phyloP scores from a whole-genome alignment of 495 filamentous ascomycete species.

The Achaetomiella virescens region DNA sequence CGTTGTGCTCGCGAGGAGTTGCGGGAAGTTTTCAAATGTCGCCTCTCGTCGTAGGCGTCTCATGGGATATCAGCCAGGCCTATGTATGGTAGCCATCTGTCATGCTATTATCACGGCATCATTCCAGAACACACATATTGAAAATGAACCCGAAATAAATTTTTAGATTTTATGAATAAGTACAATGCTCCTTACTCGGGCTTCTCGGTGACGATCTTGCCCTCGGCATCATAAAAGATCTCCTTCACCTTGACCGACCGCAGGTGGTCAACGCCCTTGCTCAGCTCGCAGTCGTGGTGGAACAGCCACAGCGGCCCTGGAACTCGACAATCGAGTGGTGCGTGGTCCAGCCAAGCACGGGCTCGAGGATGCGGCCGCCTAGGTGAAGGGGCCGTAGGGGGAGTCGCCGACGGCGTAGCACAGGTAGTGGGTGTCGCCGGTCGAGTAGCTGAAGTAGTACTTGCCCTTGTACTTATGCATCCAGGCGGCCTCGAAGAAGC shows the following conservation, averaged over 20 bases:
- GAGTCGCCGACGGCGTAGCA: constrained; percentile 54
- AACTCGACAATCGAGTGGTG: constrained; percentile 74
- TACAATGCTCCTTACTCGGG: constrained; percentile 15
- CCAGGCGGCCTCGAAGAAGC: constrained; percentile 78
- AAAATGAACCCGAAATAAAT: neutral
- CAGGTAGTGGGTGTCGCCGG: constrained; percentile 68
- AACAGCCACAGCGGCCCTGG: constrained; percentile 62
- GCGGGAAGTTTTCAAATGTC: neutral
- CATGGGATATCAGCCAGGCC: no score
- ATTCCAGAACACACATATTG: neutral
- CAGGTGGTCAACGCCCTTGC: constrained; percentile 57
- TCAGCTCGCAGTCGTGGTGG: constrained; percentile 64
- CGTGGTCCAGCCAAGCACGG: constrained; percentile 71
- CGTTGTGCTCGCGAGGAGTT: no score
- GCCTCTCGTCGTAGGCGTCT: neutral
- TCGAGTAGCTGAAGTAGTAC: constrained; percentile 74
- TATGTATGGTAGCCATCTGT: no score
- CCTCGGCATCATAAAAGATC: constrained; percentile 61
- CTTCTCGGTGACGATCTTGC: constrained; percentile 46
- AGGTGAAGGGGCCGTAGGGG: constrained; percentile 65
- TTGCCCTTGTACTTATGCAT: constrained; percentile 58
- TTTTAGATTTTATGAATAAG: neutral
- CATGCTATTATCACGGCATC: no score
- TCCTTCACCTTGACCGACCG: constrained; percentile 65
- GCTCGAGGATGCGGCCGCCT: constrained; percentile 65